Percentiles rank a stretch among this genome's conserved stretches.
These are phyloP conservation scores for Mucor circinelloides DNA, from an alignment of 371 early-diverging fungal genomes.

Conservation along the genomic window DNA sequence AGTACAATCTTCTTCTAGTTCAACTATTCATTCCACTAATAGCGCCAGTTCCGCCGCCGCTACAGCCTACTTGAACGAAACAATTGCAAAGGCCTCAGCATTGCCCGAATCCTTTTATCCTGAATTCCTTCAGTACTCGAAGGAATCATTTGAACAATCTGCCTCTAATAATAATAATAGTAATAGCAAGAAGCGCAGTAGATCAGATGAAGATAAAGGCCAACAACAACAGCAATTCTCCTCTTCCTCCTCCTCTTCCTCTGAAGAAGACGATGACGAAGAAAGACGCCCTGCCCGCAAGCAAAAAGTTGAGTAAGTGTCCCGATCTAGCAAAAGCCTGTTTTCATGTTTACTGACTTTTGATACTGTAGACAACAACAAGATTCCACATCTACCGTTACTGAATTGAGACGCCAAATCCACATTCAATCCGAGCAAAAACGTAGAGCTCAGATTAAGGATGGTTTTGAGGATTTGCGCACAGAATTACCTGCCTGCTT, in stretches of 20 bases:
- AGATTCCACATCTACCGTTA: conserved; percentile 10
- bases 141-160: conserved; percentile 46
- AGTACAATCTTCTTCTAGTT: conserved; percentile 36
- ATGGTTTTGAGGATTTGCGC: conserved; percentile 53
- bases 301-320: conserved; percentile 24
- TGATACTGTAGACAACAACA: neutral
- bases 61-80: conserved; percentile 33
- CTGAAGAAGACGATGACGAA: conserved; percentile 9
- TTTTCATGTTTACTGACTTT: neutral
- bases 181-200: conserved; percentile 16
- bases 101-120: conserved; percentile 51
- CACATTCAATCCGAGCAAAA: conserved; percentile 59
- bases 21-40: conserved; percentile 23
- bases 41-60: conserved; percentile 29
- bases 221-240: neutral
- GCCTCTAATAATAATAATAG: conserved; percentile 7
- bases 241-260: conserved; percentile 13
- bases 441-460: conserved; percentile 54
- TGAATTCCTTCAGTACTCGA: conserved; percentile 49
- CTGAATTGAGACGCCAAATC: conserved; percentile 49
- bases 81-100: conserved; percentile 46
- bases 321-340: neutral
- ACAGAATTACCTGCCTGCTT: conserved; percentile 43
- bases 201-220: conserved; percentile 9
- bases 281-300: conserved; percentile 17